Evolutionary conservation across 116 monocot genomes (phyloP).

Genomic region (Papilionanthe hybrid): DNA sequence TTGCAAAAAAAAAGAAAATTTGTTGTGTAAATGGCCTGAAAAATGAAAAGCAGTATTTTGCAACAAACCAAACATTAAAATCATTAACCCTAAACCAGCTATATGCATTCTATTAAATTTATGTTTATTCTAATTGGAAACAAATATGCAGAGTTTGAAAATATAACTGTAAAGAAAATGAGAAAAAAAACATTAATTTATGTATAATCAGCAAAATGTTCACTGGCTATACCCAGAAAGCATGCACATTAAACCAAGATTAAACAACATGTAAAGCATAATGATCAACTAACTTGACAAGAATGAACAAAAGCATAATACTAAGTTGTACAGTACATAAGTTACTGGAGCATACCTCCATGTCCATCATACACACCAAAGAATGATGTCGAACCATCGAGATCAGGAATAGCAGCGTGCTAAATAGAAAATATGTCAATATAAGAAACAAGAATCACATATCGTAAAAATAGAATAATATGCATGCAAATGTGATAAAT

Average conservation of each 20-base stretch:
- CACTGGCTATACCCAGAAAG: background rate
- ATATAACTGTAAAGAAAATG: background rate
- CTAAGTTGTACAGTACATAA: background rate
- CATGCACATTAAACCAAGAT: background rate
- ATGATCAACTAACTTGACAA: background rate
- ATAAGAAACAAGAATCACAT: background rate
- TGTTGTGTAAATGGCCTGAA: background rate
- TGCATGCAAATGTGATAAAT: background rate
- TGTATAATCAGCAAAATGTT: background rate
- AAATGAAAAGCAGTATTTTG: background rate
- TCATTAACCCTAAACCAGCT: background rate
- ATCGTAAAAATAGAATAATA: background rate
- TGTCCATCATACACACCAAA: slow-evolving; percentile 99
- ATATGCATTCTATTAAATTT: slow-evolving; percentile 2
- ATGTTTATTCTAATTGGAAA: background rate
- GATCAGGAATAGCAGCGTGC: slow-evolving; percentile 88
- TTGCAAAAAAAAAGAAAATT: background rate
- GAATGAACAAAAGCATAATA: background rate
- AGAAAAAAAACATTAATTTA: background rate
- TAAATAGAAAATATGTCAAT: slow-evolving; percentile 11
- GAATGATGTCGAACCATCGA: slow-evolving; percentile 76
- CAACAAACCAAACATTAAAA: background rate
- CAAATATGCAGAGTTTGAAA: background rate
- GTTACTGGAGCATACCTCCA: slow-evolving; percentile 61
- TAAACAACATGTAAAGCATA: background rate